phyloP scores from a whole-genome alignment of 441 rosid species.

The Francoa sonchifolia region DNA sequence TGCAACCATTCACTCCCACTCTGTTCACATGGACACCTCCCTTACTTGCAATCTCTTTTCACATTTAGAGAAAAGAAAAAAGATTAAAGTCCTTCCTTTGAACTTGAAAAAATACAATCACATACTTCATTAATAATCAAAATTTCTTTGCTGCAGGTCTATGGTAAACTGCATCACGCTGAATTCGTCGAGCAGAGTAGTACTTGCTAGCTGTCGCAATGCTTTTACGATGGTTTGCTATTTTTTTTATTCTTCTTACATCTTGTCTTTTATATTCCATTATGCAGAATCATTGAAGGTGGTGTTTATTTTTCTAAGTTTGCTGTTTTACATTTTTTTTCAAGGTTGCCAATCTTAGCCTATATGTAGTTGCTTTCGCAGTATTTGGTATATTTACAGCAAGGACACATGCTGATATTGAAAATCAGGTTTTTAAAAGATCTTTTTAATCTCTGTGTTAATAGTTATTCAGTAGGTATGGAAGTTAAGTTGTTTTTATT shows the following conservation, averaged over 20 bases:
- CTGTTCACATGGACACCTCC: too few species aligned
- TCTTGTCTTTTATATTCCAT: constrained; percentile 3
- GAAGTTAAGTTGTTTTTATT: constrained; percentile 10
- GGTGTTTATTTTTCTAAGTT: constrained; percentile 8
- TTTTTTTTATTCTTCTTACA: constrained; percentile 9
- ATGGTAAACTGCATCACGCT: constrained; percentile 89
- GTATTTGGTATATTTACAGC: constrained; percentile 38
- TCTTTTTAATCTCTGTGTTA: background rate
- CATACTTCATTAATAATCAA: too few species aligned
- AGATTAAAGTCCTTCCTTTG: too few species aligned
- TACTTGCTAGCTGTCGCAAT: constrained; percentile 77
- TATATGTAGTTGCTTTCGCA: constrained; percentile 64
- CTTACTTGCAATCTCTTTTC: too few species aligned
- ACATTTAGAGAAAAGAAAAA: too few species aligned
- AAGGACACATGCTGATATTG: constrained; percentile 45
- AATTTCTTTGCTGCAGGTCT: constrained; percentile 39
- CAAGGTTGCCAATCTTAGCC: constrained; percentile 90
- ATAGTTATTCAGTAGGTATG: constrained; percentile 4
- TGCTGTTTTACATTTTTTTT: constrained; percentile 5
- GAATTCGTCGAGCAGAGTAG: constrained; percentile 83
- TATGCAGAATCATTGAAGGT: constrained; percentile 6
- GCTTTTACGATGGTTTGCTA: constrained; percentile 84
- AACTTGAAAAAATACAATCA: too few species aligned
- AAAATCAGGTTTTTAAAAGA: constrained; percentile 52
- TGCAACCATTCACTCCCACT: too few species aligned